Base-by-base conservation (phyloP, 495 filamentous ascomycete species). In the Tetracladium setigerum region DNA sequence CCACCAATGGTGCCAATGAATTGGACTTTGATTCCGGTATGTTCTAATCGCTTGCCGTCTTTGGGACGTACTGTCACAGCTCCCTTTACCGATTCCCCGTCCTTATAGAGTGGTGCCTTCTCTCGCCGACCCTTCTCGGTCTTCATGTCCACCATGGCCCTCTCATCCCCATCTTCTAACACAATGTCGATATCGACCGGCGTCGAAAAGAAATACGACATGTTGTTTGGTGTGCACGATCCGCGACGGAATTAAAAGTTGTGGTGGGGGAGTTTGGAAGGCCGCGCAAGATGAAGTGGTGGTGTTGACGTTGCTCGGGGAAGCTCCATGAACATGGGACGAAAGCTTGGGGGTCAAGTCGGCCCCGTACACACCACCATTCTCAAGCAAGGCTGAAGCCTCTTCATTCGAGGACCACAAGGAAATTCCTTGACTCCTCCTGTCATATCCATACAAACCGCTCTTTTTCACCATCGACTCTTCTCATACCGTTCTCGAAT, bases 1-100 rank as follows among this genome's bases (percentile, higher is more conserved):
- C 11, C 47, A 92, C 89, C 91, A 74, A 99, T 99, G 44, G 91
- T 94, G 57, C 92, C 92, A 55, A 99, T 95, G 71, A 99, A 99
- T 65, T 99, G 94, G 58, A 99, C 90, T 71, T 99, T 99, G 74
- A 99, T 97, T 50, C 92, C 92, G 8, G 91, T 97, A 64, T 99
- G 92, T 63, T 99, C 92, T 61, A 99, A 68, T 57, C 94, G 78
- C 71, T 95, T 96, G 51, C 94, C 94, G 79, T 99, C 92, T 70
- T 99, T 99, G 9, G 94, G 92, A 59, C 92, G 73, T 57, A 99
- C 81, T 6, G 94, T 97, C 41, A 97, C 90, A 22, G 81, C 80
- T 50, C 92, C 92, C 58, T 94, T 95, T 53, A 99, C 94, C 41
- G 89, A 95, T 73, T 99, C 92, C 38, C 92, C 92, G 65, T 99